Evolutionary conservation across 2,329 filamentous ascomycete genomes (phyloP).

Genomic region (Penicillium sp.): DNA sequence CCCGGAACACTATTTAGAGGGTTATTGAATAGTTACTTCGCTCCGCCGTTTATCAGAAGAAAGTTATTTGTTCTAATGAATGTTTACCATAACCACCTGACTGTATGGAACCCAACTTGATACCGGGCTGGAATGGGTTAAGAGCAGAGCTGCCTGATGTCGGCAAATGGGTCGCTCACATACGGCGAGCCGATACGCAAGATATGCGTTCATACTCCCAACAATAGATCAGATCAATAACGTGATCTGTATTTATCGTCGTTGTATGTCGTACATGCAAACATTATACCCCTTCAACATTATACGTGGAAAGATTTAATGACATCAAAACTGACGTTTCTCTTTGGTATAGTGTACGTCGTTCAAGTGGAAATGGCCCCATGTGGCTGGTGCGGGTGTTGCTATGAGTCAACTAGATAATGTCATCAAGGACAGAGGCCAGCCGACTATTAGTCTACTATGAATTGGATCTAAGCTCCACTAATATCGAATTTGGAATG

Average conservation of each 20-base stretch:
- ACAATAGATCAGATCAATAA: neutral
- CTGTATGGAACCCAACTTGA: neutral
- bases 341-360: neutral
- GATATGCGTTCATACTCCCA: neutral
- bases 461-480: neutral
- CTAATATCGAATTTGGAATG: neutral
- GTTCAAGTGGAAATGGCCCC: neutral
- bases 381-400: neutral
- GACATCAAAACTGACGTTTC: neutral
- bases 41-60: neutral
- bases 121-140: neutral
- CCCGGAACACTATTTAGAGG: neutral
- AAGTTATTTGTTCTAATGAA: neutral
- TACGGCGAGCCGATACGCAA: no score
- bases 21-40: neutral
- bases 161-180: neutral
- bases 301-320: neutral
- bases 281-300: no score
- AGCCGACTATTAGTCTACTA: neutral
- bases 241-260: neutral
- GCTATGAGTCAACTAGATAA: neutral
- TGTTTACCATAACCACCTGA: neutral
- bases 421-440: neutral
- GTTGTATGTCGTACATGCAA: neutral
- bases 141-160: neutral